Base-by-base conservation (phyloP, 331 rosid genomes). In the Malus hybrid region DNA sequence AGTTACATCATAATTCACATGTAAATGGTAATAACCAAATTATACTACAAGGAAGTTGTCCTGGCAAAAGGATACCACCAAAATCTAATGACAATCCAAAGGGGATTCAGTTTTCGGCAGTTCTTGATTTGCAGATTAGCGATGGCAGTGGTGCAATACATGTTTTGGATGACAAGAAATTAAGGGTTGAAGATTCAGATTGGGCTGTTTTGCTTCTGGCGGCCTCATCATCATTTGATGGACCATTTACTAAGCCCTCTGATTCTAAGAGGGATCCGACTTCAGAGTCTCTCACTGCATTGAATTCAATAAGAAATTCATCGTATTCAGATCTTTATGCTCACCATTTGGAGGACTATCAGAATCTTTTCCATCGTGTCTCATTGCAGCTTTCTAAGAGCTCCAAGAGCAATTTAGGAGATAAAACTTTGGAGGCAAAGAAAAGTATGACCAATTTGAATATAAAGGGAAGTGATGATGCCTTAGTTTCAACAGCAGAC, bases 281-380 rank as follows among this genome's bases (percentile, higher is more conserved):
- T 83, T 87, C 86, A 15, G 90, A 90, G 80, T 83, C 96, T 57
- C 87, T 81, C 59, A 74, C 76, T 52, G 76, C 75, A 77, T 78
- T 86, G 84, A 81, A 70, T 79, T 84, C 86, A 28, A 84, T 78
- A 42, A 86, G 86, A 79, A 81, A 32, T 1, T 36, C 77, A 50
- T 77, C 90, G 19, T 94, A 88, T 82, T 77, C 87, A 24, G 90
- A 88, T 59, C 91, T 91, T 64, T 85, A 86, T 70, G 84, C 90
- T 46, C 95, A 72, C 6, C 96, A 94, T 75, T 73, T 91, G 84
- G 83, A 82, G 71, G 97, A 91, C 84, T 94, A 91, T 88, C 97
- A 91, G 83, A 84, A 74, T 79, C 89, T 94, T 73, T 94, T 91
- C 78, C 89, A 87, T 34, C 97, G 97, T n/a, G 97, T 94, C 80